A percentile compares a stretch with the other conserved stretches of the same genome.
These are phyloP conservation scores for Garcia nutans DNA, from an alignment of 345 rosid genomes.

Conservation along the genomic window DNA sequence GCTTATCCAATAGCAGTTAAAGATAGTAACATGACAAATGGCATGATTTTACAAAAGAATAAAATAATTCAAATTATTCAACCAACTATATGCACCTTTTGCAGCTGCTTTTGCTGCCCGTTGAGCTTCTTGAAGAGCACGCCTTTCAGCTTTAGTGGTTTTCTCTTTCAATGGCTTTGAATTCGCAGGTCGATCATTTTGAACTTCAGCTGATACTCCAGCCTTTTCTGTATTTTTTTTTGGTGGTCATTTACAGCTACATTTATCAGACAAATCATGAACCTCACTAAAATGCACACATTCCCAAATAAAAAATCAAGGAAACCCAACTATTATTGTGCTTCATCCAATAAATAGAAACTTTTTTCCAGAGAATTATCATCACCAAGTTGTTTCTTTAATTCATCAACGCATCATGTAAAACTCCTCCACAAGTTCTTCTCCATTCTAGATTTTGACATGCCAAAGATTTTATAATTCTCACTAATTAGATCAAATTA, in stretches of 20 bases:
- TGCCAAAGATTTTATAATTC: neutral
- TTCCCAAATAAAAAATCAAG: neutral
- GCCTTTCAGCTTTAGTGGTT: slow-evolving; percentile 86
- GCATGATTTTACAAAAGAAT: neutral
- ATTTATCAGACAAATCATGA: neutral
- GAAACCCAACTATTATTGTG: neutral
- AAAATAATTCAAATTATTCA: neutral
- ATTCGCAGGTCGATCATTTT: slow-evolving; percentile 44
- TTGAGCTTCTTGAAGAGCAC: slow-evolving; percentile 92
- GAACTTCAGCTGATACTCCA: slow-evolving; percentile 45
- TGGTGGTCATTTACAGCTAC: neutral
- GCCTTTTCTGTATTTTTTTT: slow-evolving; percentile 47
- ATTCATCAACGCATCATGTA: neutral
- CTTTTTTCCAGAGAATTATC: neutral
- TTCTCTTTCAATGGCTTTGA: slow-evolving; percentile 75
- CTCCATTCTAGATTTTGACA: neutral
- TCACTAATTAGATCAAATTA: neutral
- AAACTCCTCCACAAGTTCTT: neutral
- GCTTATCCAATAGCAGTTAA: neutral
- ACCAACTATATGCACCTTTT: slow-evolving; percentile 50
- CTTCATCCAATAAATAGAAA: neutral
- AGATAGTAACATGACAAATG: neutral
- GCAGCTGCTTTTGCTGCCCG: slow-evolving; percentile 88
- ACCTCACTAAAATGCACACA: neutral
- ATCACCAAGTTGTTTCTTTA: neutral